Conservation (phyloP, 208 protist species). For the Leishmania tropica region DNA sequence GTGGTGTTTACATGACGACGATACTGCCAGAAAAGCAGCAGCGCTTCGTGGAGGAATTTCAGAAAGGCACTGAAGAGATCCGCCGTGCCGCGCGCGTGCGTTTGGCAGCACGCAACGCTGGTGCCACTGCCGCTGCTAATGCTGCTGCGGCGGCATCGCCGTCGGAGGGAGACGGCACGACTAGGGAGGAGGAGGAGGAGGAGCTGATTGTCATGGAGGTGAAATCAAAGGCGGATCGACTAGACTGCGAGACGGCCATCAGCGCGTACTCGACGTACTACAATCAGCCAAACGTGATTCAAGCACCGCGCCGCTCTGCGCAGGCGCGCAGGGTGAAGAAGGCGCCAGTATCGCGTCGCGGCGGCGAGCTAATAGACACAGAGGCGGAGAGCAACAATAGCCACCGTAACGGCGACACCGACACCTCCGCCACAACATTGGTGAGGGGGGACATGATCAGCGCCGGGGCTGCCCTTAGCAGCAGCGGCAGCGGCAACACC, state of each 20-base stretch:
- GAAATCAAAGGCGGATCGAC: conserved; percentile 36
- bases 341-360: conserved; percentile 16
- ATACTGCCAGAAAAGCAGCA: conserved; percentile 70
- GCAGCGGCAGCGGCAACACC: neutral
- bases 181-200: conserved; percentile 43
- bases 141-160: neutral
- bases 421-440: neutral
- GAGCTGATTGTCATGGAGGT: conserved; percentile 50
- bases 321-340: conserved; percentile 23
- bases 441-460: conserved; percentile 24
- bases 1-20: conserved; percentile 70
- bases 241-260: conserved; percentile 88
- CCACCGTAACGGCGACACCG: neutral
- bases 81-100: conserved; percentile 56
- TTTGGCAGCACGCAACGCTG: conserved; percentile 17
- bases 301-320: conserved; percentile 35
- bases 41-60: conserved; percentile 71
- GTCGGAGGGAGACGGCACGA: neutral
- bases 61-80: conserved; percentile 71
- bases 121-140: conserved; percentile 1
- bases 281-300: conserved; percentile 91
- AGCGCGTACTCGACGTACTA: conserved; percentile 82
- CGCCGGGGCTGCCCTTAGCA: neutral
- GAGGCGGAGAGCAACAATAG: neutral
- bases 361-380: neutral